Base-by-base conservation (phyloP, 2,329 filamentous ascomycete species). In the Elsinoe australis region DNA sequence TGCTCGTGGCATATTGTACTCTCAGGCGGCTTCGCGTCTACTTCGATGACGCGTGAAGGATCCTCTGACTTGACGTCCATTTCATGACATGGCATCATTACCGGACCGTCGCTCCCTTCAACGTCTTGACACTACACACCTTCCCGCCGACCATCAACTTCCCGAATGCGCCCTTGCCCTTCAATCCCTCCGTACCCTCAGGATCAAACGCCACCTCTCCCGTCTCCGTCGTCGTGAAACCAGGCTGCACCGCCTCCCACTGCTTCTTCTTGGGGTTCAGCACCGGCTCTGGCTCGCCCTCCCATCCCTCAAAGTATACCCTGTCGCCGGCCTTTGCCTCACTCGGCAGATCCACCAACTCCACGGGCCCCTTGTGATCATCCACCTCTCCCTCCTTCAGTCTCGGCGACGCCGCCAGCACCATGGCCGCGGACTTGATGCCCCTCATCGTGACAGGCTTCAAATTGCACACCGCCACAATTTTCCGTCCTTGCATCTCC, bases 181-280 rank as follows among this genome's bases (percentile, higher is more conserved):
- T 81, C 51, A 90, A 71, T 67, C 83, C 80, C 67, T 86, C 83
- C 28, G 95, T 86, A 36, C 73, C 80, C 35, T 70, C 75, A 2
- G 85, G 85, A 60, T 96, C 85, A 63, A 96, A 98, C 0, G 77
- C 88, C 28, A 95, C 90, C 68, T 89, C 85, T 45, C 90, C 73
- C 38, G 67, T 69, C 5, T 83, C 83, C 1, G 84, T 94, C 5
- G 90, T 98, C 22, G 86, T 94, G 71, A 96, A 96, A 0, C 90
- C 92, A 1, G 89, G 88, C 75, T 96, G 90, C 70, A 95, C 87
- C 7, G 78, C 87, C 75, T 98, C 92, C 89, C 90, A 96, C 53
- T 96, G 74, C 82, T 96, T 96, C 82, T 96, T 98, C 83, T 98
- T 98, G 51, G 92, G 92, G 76, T 96, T 98, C 50, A 98, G 76